These are phyloP conservation scores for Amaranthus palmeri DNA, from an alignment of 148 eudicot species.

Conservation along the genomic window DNA sequence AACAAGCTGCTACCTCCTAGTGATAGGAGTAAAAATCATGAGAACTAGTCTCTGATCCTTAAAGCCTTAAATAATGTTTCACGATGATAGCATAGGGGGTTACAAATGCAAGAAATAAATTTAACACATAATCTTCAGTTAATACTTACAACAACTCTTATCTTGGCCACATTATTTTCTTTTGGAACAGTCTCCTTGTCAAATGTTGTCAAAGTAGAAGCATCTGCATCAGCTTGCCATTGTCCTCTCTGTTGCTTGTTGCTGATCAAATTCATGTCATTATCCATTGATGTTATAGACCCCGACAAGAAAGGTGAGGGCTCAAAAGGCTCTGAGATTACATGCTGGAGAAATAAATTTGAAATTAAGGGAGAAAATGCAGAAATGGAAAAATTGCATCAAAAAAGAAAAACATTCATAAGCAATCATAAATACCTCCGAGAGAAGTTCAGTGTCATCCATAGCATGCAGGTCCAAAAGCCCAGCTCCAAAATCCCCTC, in stretches of 20 bases:
- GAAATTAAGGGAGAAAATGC: background rate
- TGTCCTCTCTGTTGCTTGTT: conserved; percentile 46
- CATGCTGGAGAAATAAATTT: conserved; percentile 54
- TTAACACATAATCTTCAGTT: background rate
- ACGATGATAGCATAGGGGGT: background rate
- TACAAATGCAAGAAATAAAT: background rate
- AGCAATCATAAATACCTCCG: conserved; percentile 50
- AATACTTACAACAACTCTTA: conserved; percentile 88
- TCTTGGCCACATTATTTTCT: conserved; percentile 92
- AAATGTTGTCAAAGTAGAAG: conserved; percentile 35
- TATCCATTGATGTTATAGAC: conserved; percentile 44
- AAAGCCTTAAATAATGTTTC: too few species aligned
- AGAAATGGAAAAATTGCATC: background rate
- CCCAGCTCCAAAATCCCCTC: conserved; percentile 99
- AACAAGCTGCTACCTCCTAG: background rate
- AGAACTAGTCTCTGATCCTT: too few species aligned
- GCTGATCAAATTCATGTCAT: conserved; percentile 41
- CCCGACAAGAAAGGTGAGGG: conserved; percentile 83
- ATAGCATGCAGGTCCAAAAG: conserved; percentile 95
- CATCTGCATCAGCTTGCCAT: conserved; percentile 51
- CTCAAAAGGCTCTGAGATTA: conserved; percentile 85
- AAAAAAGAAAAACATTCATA: background rate
- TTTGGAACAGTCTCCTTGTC: conserved; percentile 65
- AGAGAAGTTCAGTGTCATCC: conserved; percentile 98
- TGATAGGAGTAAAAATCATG: background rate